Evolutionary conservation across 306 rosid genomes (phyloP).

Genomic region (Fagus sylvatica): DNA sequence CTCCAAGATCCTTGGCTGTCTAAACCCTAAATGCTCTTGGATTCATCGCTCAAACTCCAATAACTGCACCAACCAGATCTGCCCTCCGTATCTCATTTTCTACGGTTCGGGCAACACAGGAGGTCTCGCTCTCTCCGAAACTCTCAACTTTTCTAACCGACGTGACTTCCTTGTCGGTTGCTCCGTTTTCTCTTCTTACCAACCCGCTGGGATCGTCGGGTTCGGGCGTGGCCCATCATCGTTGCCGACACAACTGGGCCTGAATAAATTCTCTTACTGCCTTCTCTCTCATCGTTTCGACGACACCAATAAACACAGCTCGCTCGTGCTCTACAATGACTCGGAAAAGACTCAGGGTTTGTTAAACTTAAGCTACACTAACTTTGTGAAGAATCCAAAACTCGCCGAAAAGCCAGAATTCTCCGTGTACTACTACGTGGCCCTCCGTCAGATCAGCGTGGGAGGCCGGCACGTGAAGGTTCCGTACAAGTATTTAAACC

Average conservation of each 20-base stretch:
- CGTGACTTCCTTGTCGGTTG: conserved; percentile 4
- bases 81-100: not conserved
- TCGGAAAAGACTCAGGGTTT: not conserved
- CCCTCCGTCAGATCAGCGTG: not conserved
- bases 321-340: not conserved
- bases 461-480: not conserved
- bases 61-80: not conserved
- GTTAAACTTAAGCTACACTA: not conserved
- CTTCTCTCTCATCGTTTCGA: conserved; percentile 7
- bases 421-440: not conserved
- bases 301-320: not conserved
- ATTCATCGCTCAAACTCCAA: not conserved
- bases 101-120: not conserved
- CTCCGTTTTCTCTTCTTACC: conserved; percentile 1
- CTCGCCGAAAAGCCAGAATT: not conserved
- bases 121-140: not conserved
- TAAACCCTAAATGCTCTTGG: conserved; percentile 2
- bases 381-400: not conserved
- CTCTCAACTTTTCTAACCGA: not conserved
- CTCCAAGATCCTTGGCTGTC: conserved; percentile 1
- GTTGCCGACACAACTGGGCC: conserved; percentile 3
- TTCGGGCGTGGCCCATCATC: not conserved
- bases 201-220: not conserved
- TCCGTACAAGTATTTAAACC: not conserved
- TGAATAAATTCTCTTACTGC: not conserved